These are phyloP conservation scores for Geranomyces variabilis DNA, from an alignment of 192 early-diverging fungal species.

Conservation along the genomic window DNA sequence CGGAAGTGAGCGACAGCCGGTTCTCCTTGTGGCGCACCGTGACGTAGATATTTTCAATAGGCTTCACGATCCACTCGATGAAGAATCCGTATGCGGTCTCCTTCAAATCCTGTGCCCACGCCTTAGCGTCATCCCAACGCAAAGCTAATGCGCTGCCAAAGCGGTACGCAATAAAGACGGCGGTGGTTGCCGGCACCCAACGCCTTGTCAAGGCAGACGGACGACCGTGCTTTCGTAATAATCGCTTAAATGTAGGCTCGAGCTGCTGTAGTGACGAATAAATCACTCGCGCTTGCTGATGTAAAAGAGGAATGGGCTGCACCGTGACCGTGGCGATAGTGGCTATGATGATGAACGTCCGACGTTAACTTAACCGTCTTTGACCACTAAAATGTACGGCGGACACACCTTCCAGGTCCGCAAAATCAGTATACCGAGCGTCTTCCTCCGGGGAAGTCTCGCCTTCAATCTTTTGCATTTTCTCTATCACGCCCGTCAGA, in stretches of 20 bases:
- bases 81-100: constrained; percentile 69
- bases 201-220: constrained; percentile 62
- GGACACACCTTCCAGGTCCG: constrained; percentile 31
- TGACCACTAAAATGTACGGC: not conserved
- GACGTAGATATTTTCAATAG: constrained; percentile 69
- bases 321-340: not conserved
- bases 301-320: constrained; percentile 21
- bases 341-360: not conserved
- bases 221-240: constrained; percentile 53
- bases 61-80: constrained; percentile 78
- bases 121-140: constrained; percentile 44
- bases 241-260: constrained; percentile 34
- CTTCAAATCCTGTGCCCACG: constrained; percentile 50
- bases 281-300: constrained; percentile 4
- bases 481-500: constrained; percentile 34
- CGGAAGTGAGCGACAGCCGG: constrained; percentile 74
- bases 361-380: not conserved
- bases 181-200: constrained; percentile 71
- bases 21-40: constrained; percentile 82
- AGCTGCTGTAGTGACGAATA: constrained; percentile 22
- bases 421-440: constrained; percentile 12
- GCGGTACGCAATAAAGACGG: constrained; percentile 51
- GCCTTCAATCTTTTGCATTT: constrained; percentile 19
- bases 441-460: constrained; percentile 19
- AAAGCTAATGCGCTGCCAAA: constrained; percentile 29